Evolutionary conservation across 352 stramenopile genomes (phyloP), one percentile per base, ranked within the genome.

Genomic region (Globisporangium viniferum): DNA sequence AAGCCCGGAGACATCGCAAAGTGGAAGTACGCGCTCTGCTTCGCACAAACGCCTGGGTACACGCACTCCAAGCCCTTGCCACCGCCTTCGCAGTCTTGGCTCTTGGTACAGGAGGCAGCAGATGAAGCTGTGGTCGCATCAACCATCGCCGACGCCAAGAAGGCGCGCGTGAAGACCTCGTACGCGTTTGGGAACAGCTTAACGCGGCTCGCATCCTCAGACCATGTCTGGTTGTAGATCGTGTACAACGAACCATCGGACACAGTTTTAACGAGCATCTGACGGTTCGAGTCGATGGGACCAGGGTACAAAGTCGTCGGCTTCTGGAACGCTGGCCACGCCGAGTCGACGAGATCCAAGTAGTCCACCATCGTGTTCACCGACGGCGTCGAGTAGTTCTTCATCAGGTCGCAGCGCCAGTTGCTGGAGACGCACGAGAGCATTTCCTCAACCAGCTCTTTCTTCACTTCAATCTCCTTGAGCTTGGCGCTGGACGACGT

Each of bases 111-210:
- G 33, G 77, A 64, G 4, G 76, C 54, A 35, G 76, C 76, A 20
- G 36, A 58, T 18, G 75, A 68, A 4, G 68, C 70, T 6, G 75
- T 76, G 49, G 62, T 70, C 41, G 82, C 79, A 9, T 81, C 77
- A 31, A 82, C 71, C 66, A 93, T 81, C 1, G 77, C 71, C 0
- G 86, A 77, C 10, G 86, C 86, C 9, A 95, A 70, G 66, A 93
- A 94, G 0, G 82, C 69, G 24, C 86, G 82, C 33, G 80, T 89
- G 59, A 95, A 95, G 14, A 79, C 76, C 67, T 95, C 86, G 70
- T 93, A 93, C 9, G 84, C 86, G 63, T 94, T 94, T 29, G 88
- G 88, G 73, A 93, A 93, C 20, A 95, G 65, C 12, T 79, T 77
- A 8, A 93, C 64, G 31, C 77, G 72, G 70, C 86, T 80, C 15